Evolutionary conservation across 1,139 yeast species (phyloP), one percentile per base, ranked within the genome.

Genomic region (Taphrina sp.): DNA sequence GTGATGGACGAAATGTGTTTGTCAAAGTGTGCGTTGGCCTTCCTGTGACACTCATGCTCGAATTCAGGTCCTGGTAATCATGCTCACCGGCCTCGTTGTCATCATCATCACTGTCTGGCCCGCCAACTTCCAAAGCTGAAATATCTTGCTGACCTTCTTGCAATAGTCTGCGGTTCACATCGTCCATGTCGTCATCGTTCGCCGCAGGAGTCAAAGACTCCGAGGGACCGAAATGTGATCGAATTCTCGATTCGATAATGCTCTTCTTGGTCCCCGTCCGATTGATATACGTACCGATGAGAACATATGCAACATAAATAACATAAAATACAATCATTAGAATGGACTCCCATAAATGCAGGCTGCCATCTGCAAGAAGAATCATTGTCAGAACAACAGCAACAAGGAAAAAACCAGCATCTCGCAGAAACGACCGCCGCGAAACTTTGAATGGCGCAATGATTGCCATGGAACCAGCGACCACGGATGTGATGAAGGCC

Each of bases 381-480:
- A 39, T 14, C 61, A 72, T 61, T 1, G 82, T 67, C 20, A 80
- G 64, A 0, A 70, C 39, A 3, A 77, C 66, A 0, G 85, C 76
- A 0, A 72, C 62, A 2, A 77, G 62, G 61, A 83, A 80, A 66
- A 82, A 82, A 0, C 66, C 59, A 1, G 76, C 62, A 63, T 85
- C 94, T 59, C 90, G 69, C 2, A 80, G 31, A 62, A 83, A 83
- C 34, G 75, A 69, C 28, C 66, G 63, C 38, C 66, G 66, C 5
- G 80, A 74, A 2, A 86, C 85, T 56, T 74, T 69, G 65, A 86
- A 84, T 0, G 95, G 92, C 45, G 76, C 74, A 0, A 82, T 70
- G 1, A 87, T 70, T 0, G 86, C 86, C 80, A 87, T 82, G 1
- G 82, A 69, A 0, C 95, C 95, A 22, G 85, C 75, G 2, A 87